Evolutionary conservation across 2,329 filamentous ascomycete genomes (phyloP).

Genomic region (Acephala macrosclerotiorum): DNA sequence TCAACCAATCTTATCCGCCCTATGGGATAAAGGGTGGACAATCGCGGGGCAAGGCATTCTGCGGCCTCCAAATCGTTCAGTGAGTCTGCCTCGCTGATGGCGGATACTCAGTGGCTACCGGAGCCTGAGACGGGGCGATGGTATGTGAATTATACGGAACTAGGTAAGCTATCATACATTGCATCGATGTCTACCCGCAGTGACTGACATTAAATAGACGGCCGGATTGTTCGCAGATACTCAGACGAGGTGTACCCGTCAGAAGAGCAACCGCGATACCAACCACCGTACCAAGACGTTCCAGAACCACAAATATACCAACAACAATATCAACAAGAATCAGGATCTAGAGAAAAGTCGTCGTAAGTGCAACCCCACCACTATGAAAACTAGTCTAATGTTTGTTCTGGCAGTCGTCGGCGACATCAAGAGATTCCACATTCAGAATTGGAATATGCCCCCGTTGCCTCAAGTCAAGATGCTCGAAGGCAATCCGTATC

Average conservation of each 20-base stretch:
- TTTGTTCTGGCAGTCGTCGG: background rate
- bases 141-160: conserved; percentile 25
- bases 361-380: background rate
- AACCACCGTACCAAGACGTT: background rate
- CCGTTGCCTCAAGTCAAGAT: background rate
- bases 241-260: background rate
- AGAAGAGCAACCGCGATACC: background rate
- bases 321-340: background rate
- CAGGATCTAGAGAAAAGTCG: background rate
- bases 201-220: background rate
- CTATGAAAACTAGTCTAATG: background rate
- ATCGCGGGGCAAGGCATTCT: conserved; percentile 13
- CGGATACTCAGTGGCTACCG: conserved; percentile 13
- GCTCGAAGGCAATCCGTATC: background rate
- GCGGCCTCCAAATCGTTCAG: conserved; percentile 3
- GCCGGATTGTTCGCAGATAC: conserved; percentile 3
- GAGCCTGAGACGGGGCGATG: conserved; percentile 23
- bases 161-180: conserved; percentile 11
- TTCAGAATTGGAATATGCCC: background rate
- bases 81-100: conserved; percentile 3
- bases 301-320: background rate
- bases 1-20: conserved; percentile 10
- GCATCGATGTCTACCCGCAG: background rate
- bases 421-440: background rate
- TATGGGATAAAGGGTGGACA: conserved; percentile 10